Evolutionary conservation across 2,329 filamentous ascomycete genomes (phyloP), one percentile per base, ranked within the genome.

Genomic region (Colletotrichum sp.): DNA sequence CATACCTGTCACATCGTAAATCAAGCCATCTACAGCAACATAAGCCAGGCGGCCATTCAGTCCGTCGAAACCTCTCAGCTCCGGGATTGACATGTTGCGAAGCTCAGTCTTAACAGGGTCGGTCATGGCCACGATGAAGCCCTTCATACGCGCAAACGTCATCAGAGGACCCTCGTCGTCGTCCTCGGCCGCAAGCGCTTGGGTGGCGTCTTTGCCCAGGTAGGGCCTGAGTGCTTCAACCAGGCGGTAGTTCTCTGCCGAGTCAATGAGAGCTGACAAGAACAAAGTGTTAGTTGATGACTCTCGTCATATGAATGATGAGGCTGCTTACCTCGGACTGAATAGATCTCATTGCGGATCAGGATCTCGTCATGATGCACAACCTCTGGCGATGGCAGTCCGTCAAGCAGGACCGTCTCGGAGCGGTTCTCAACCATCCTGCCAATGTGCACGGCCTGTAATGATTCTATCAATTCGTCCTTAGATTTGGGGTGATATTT

Each of bases 1-100:
- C 77, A 49, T 52, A 79, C 78, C 71, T 5, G 77, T 78, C 6
- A 78, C 34, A 52, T 79, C 68, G 57, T 78, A 79, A 9, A 78
- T 71, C 60, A 69, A 13, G 7, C 13, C 68, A 6, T 70, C 52
- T 3, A 72, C 60, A 5, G 70, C 73, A 13, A 77, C 66, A 15
- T 66, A 78, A 4, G 63, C 66, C 44, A 52, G n/a, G n/a, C n/a
- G 18, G 32, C 49, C 76, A 2, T 71, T 24, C 10, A 39, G 66
- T 15, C 73, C 70, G 26, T 76, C 30, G 21, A 57, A 74, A 6
- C 6, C n/a, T 5, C n/a, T 30, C 12, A 76, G 32, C 24, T 76
- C 73, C 1, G 12, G 1, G 4, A 13, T 3, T 13, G 26, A 60
- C 4, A 66, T 65, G 16, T 74, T 39, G 5, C 62, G 39, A 10